These are phyloP conservation scores for Wickerhamomyces bovis DNA, from an alignment of 805 yeast species.

Conservation along the genomic window DNA sequence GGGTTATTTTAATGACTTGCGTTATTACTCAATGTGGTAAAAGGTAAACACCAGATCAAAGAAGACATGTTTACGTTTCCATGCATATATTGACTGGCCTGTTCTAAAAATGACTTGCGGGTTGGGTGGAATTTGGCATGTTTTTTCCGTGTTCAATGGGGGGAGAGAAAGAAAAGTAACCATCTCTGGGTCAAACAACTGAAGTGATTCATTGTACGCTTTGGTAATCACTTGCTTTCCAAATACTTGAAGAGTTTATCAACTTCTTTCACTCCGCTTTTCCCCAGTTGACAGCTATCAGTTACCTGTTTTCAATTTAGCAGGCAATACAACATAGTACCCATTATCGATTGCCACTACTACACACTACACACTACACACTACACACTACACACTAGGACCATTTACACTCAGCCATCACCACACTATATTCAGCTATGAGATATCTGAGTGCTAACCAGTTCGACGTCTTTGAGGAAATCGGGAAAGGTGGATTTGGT, in stretches of 20 bases:
- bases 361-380: neutral
- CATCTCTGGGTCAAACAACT: too few species aligned
- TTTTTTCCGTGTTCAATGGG: neutral
- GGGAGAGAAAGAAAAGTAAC: neutral
- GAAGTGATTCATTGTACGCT: too few species aligned
- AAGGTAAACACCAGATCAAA: constrained; percentile 4
- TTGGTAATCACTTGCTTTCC: too few species aligned
- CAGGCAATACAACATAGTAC: too few species aligned
- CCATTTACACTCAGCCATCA: too few species aligned
- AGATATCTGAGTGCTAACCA: constrained; percentile 26
- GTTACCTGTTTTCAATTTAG: too few species aligned
- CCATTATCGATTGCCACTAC: neutral
- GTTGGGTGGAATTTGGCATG: neutral
- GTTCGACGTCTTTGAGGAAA: constrained; percentile 59
- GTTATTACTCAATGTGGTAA: constrained; percentile 6
- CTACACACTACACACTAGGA: neutral
- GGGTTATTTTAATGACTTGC: neutral
- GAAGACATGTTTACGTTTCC: constrained; percentile 6
- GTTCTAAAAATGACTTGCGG: neutral
- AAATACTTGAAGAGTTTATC: too few species aligned
- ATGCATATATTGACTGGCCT: constrained; percentile 3
- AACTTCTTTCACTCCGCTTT: too few species aligned
- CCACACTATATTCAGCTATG: constrained; percentile 6
- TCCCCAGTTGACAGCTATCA: too few species aligned
- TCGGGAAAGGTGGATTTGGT: constrained; percentile 96